These are phyloP conservation scores for Amanita inopinata DNA, from an alignment of 768 basidiomycete genomes.

Conservation along the genomic window DNA sequence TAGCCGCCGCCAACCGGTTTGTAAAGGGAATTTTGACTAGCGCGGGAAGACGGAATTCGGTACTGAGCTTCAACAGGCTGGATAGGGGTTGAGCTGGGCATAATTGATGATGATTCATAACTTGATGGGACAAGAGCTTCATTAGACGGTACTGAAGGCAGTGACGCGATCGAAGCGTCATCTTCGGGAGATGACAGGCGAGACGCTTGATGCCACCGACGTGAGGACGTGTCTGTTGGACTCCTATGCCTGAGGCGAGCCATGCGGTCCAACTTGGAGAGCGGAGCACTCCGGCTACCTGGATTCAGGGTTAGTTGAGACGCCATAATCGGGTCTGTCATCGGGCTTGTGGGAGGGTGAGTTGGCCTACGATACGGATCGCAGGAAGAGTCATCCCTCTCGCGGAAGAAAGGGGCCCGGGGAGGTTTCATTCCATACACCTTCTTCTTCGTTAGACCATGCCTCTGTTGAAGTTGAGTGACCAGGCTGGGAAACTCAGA, in stretches of 20 bases:
- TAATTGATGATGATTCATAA: conserved; percentile 7
- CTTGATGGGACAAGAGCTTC: conserved; percentile 3
- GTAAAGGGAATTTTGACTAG: background rate
- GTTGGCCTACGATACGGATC: conserved; percentile 18
- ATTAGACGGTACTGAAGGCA: conserved; percentile 10
- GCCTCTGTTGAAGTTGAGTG: conserved; percentile 52
- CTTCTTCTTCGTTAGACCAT: conserved; percentile 65
- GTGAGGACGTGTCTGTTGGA: conserved; percentile 22
- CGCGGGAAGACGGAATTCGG: background rate
- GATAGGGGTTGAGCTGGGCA: background rate
- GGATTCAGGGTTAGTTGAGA: conserved; percentile 10
- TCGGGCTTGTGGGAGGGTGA: conserved; percentile 20
- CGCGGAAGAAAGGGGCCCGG: conserved; percentile 43
- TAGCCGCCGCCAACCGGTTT: background rate
- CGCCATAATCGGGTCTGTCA: conserved; percentile 5
- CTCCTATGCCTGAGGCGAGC: conserved; percentile 24
- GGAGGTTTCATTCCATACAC: conserved; percentile 44
- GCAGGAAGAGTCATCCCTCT: conserved; percentile 22
- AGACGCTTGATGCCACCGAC: conserved; percentile 23
- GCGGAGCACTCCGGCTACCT: conserved; percentile 23
- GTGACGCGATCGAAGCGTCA: conserved; percentile 14
- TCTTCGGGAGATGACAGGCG: conserved; percentile 28
- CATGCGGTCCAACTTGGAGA: conserved; percentile 25
- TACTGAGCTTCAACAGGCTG: background rate
- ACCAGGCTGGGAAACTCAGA: conserved; percentile 42